Percentiles rank a stretch among this genome's conserved stretches.
phyloP scores from a whole-genome alignment of 495 filamentous ascomycete species.

The Aspergillus ellipticus region DNA sequence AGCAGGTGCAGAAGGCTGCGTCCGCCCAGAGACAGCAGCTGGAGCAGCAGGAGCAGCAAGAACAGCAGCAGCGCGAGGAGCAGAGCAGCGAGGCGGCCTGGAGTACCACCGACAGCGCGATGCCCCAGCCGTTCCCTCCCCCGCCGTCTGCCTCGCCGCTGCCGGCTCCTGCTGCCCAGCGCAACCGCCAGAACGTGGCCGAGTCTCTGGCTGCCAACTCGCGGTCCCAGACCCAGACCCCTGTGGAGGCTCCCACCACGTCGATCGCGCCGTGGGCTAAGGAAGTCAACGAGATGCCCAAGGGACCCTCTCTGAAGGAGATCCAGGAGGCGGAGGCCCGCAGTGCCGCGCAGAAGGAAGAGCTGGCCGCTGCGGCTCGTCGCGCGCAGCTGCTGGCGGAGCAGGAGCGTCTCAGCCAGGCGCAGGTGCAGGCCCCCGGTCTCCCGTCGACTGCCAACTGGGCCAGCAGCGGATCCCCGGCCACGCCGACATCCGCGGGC shows the following conservation, averaged over 20 bases:
- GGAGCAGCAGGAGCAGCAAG: slow-evolving; percentile 55
- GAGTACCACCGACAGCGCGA: slow-evolving; percentile 52
- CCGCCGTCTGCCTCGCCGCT: slow-evolving; percentile 71
- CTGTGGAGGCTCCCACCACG: slow-evolving; percentile 54
- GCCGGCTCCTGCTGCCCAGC: slow-evolving; percentile 81
- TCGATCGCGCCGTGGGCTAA: slow-evolving; percentile 94
- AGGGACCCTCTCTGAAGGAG: slow-evolving; percentile 90
- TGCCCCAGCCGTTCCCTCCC: slow-evolving; percentile 77
- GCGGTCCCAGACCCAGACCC: slow-evolving; percentile 74
- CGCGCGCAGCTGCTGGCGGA: slow-evolving; percentile 65
- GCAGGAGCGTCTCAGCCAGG: slow-evolving; percentile 74
- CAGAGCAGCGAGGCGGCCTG: slow-evolving; percentile 48
- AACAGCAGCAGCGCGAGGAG: slow-evolving; percentile 67
- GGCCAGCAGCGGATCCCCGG: slow-evolving; percentile 70
- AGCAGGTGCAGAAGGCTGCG: slow-evolving; percentile 81
- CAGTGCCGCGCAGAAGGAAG: slow-evolving; percentile 88
- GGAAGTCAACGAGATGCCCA: slow-evolving; percentile 70
- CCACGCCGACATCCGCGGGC: slow-evolving; percentile 46
- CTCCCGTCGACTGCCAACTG: slow-evolving; percentile 88
- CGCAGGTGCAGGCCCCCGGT: slow-evolving; percentile 61
- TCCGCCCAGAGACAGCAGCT: slow-evolving; percentile 34
- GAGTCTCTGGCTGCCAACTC: slow-evolving; percentile 70
- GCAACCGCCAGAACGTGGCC: slow-evolving; percentile 76
- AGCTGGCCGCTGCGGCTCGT: slow-evolving; percentile 74
- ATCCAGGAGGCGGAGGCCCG: slow-evolving; percentile 95